These are phyloP conservation scores for Aspergillus homomorphus DNA, from an alignment of 495 filamentous ascomycete species.

Conservation along the genomic window DNA sequence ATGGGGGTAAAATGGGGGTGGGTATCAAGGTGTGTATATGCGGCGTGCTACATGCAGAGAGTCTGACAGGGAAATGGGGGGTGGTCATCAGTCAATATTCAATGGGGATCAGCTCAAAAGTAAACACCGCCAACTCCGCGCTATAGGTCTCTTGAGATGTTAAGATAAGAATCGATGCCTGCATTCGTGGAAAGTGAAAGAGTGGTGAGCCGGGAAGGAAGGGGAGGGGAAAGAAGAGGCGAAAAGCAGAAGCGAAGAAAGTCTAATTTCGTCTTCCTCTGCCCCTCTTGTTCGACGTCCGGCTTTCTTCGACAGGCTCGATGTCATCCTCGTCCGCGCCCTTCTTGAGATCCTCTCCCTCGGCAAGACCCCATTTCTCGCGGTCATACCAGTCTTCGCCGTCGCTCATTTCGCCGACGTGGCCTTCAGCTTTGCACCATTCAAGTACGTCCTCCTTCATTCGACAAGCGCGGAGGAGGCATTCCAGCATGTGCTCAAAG, in stretches of 20 bases:
- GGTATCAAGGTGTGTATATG: too few relatives aligned
- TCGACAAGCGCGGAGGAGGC: slow-evolving; percentile 71
- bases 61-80: background rate
- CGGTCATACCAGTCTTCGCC: slow-evolving; percentile 96
- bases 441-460: slow-evolving; percentile 75
- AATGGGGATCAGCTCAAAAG: background rate
- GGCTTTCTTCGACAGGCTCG: slow-evolving; percentile 66
- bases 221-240: background rate
- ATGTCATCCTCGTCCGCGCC: slow-evolving; percentile 90
- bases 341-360: slow-evolving; percentile 76
- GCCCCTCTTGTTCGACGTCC: slow-evolving; percentile 67
- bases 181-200: slow-evolving; percentile 4
- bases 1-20: too few relatives aligned
- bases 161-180: slow-evolving; percentile 1
- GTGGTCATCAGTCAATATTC: background rate
- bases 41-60: too few relatives aligned
- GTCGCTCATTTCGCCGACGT: slow-evolving; percentile 81
- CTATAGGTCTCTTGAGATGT: slow-evolving; percentile 15
- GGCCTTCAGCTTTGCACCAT: slow-evolving; percentile 87
- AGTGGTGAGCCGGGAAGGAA: background rate
- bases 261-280: slow-evolving; percentile 37
- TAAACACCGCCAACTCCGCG: slow-evolving; percentile 24
- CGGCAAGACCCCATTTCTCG: slow-evolving; percentile 78
- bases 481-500: slow-evolving; percentile 69
- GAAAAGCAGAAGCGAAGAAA: background rate